Conservation (phyloP, 2,329 filamentous ascomycete genomes). For the Chaetomium globosum region DNA sequence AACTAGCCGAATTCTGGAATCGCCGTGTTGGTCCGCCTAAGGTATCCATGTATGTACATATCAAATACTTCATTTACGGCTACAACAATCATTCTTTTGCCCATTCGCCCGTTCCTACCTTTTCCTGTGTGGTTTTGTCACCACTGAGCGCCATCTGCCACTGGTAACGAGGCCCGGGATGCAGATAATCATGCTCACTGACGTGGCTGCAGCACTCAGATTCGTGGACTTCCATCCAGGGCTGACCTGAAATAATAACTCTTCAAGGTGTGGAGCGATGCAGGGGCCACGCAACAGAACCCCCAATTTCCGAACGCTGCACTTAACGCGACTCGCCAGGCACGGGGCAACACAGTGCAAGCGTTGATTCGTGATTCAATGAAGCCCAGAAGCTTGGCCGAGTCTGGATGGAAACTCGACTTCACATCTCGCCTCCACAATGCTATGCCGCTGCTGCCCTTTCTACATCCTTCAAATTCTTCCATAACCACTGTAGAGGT, state of each 20-base stretch:
- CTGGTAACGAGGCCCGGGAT: neutral
- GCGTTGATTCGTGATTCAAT: conserved; percentile 5
- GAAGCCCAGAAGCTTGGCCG: conserved; percentile 16
- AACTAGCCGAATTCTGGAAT: neutral
- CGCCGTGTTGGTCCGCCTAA: too few relatives aligned
- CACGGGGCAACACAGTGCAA: conserved; percentile 16
- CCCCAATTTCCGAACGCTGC: conserved; percentile 12
- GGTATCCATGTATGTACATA: too few relatives aligned
- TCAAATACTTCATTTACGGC: neutral
- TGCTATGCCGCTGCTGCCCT: conserved; percentile 13
- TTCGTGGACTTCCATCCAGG: neutral
- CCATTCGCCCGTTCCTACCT: neutral
- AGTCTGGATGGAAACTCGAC: conserved; percentile 11
- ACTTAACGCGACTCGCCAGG: conserved; percentile 25
- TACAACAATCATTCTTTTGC: neutral
- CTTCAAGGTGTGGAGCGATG: conserved; percentile 14
- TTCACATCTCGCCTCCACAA: conserved; percentile 23
- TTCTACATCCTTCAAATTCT: conserved; percentile 11
- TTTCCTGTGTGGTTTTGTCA: neutral
- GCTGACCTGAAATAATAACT: neutral
- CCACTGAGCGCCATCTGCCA: neutral
- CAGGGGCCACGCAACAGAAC: conserved; percentile 11
- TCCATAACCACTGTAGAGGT: neutral
- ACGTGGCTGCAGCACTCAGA: conserved; percentile 3
- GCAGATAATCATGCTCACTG: neutral